Percentiles rank a stretch among this genome's conserved stretches.
These are phyloP conservation scores for Phylloboletellus chloephorus DNA, from an alignment of 1,284 basidiomycete species.

Conservation along the genomic window DNA sequence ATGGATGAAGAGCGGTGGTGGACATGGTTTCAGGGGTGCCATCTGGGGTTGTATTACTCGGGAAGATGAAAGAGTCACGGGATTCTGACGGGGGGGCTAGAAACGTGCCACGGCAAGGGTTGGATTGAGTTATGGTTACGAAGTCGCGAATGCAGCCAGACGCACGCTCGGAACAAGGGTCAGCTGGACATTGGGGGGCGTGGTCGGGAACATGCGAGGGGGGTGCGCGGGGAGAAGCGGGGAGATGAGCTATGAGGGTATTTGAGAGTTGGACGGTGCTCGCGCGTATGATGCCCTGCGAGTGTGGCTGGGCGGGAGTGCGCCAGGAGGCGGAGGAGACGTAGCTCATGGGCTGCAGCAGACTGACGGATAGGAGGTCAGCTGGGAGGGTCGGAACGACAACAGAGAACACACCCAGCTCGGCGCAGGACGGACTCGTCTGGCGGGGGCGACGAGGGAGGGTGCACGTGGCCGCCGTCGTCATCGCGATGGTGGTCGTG, in stretches of 20 bases:
- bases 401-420: constrained; percentile 41
- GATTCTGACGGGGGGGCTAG: constrained; percentile 22
- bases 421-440: constrained; percentile 43
- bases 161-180: constrained; percentile 23
- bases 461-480: constrained; percentile 19
- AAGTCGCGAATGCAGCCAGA: constrained; percentile 5
- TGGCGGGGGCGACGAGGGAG: constrained; percentile 23
- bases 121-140: constrained; percentile 11
- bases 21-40: constrained; percentile 25
- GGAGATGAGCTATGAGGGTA: constrained; percentile 16
- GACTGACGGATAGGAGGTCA: constrained; percentile 14
- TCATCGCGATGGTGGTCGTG: constrained; percentile 6
- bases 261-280: constrained; percentile 61
- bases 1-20: constrained; percentile 14
- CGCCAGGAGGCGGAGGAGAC: constrained; percentile 31
- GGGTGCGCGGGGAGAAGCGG: background rate
- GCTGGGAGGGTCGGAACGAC: constrained; percentile 4
- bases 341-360: constrained; percentile 35
- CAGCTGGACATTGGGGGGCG: constrained; percentile 18
- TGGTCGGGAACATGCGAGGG: constrained; percentile 4
- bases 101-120: constrained; percentile 20
- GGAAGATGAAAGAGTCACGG: constrained; percentile 39
- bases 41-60: constrained; percentile 25
- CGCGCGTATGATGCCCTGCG: constrained; percentile 58
- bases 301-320: constrained; percentile 37